Conservation (phyloP, 257 asterid genomes). For the Solanum sejunctum region DNA sequence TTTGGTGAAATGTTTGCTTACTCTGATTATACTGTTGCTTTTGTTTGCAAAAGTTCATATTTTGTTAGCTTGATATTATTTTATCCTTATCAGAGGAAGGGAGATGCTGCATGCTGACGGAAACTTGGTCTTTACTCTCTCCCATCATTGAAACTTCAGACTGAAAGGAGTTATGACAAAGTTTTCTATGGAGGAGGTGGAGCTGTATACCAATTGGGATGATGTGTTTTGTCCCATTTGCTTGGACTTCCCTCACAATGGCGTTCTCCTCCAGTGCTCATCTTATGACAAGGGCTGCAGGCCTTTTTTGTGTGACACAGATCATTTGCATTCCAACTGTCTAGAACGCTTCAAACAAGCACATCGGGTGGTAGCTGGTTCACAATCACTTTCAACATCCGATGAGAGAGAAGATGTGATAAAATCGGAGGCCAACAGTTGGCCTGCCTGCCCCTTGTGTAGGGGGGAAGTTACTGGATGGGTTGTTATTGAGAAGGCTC, state of each 20-base stretch:
- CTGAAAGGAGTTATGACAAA: constrained; percentile 12
- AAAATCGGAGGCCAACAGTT: constrained; percentile 22
- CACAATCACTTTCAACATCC: constrained; percentile 14
- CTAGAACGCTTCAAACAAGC: constrained; percentile 72
- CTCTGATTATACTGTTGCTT: not conserved
- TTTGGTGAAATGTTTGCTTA: not conserved
- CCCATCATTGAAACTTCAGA: constrained; percentile 10
- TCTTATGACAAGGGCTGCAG: constrained; percentile 65
- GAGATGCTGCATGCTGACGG: constrained; percentile 6
- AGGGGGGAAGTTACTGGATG: constrained; percentile 79
- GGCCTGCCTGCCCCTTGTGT: constrained; percentile 68
- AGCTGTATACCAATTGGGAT: constrained; percentile 51
- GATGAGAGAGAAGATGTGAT: constrained; percentile 13
- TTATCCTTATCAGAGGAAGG: not conserved
- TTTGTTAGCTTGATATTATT: not conserved
- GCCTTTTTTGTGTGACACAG: constrained; percentile 69
- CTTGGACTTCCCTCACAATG: constrained; percentile 69
- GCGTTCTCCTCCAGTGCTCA: constrained; percentile 77
- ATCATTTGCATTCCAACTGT: constrained; percentile 74
- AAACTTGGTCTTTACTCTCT: constrained; percentile 13
- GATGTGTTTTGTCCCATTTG: constrained; percentile 77
- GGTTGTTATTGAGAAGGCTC: constrained; percentile 56
- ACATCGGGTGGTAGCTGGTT: constrained; percentile 26
- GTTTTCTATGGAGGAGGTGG: constrained; percentile 47
- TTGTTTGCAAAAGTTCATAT: not conserved